A percentile compares a stretch with the other conserved stretches of the same genome.
phyloP scores from a whole-genome alignment of 129 eudicot species.

The Chrysanthemum lavandulifolium region DNA sequence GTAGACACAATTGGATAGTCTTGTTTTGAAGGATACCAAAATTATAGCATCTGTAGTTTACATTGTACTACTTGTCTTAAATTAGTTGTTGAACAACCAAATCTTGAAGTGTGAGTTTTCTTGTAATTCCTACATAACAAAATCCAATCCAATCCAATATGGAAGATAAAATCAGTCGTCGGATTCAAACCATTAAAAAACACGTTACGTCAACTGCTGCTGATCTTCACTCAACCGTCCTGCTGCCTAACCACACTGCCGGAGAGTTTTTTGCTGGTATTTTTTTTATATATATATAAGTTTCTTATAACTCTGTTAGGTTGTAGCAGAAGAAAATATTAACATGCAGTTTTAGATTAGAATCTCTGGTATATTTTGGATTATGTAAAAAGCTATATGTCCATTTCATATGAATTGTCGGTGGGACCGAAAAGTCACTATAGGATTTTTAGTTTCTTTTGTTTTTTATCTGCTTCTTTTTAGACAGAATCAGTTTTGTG shows the following conservation, averaged over 20 bases:
- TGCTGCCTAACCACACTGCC: constrained; percentile 48
- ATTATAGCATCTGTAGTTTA: no score
- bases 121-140: background rate
- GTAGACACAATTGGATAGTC: no score
- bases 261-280: constrained; percentile 54
- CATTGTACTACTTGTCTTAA: background rate
- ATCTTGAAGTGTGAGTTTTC: background rate
- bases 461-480: no score
- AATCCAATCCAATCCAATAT: constrained; percentile 35
- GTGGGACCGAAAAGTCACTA: no score
- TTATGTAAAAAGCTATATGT: no score
- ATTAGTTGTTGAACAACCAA: background rate
- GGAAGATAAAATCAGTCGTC: constrained; percentile 56
- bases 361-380: no score
- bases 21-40: no score
- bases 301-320: background rate
- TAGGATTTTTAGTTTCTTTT: no score
- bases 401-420: no score
- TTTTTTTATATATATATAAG: no score
- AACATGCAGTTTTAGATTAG: no score
- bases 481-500: no score
- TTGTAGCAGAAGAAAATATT: background rate
- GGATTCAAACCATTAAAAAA: constrained; percentile 44
- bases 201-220: constrained; percentile 51
- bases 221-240: constrained; percentile 24